These are phyloP conservation scores for Colletotrichum sp. DNA, from an alignment of 2,329 filamentous ascomycete species.

Conservation along the genomic window DNA sequence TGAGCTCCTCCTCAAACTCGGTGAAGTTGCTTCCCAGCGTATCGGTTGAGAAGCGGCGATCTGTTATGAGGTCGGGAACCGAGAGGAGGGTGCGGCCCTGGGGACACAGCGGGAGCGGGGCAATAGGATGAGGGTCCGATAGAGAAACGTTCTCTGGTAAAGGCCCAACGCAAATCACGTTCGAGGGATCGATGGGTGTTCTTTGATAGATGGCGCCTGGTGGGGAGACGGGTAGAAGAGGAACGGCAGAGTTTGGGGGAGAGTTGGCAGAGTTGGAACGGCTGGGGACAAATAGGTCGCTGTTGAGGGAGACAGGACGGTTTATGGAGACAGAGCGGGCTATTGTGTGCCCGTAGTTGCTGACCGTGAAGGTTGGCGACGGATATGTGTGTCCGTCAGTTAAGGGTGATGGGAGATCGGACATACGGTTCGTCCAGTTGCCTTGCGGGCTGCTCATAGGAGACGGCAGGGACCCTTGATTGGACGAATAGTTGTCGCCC, in stretches of 20 bases:
- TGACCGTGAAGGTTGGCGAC: constrained; percentile 28
- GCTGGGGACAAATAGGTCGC: constrained; percentile 29
- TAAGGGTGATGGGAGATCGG: constrained; percentile 49
- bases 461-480: constrained; percentile 49
- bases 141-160: constrained; percentile 54
- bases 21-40: constrained; percentile 65
- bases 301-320: constrained; percentile 22
- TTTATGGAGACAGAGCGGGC: background rate
- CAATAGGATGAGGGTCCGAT: constrained; percentile 32
- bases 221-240: constrained; percentile 29
- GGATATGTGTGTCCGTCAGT: constrained; percentile 22
- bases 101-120: constrained; percentile 23
- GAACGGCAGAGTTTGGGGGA: constrained; percentile 24
- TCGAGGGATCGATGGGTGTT: constrained; percentile 56
- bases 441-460: constrained; percentile 53
- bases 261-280: constrained; percentile 30
- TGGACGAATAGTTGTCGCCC: constrained; percentile 39
- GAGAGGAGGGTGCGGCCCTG: constrained; percentile 28
- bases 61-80: background rate
- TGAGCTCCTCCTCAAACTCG: constrained; percentile 52
- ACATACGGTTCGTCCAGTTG: constrained; percentile 43
- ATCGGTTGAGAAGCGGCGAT: constrained; percentile 33
- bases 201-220: constrained; percentile 44
- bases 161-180: constrained; percentile 60
- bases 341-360: constrained; percentile 12